phyloP scores from a whole-genome alignment of 345 rosid genomes.

The Arabidopsis thaliana region TAIR10.1 NC_003070.9:25006501-25007000 shows the following conservation, averaged over 20 bases:
- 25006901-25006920: slow-evolving; percentile 11
- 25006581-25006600: background rate
- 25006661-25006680: too few species aligned
- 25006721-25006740: too few species aligned
- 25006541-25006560: background rate
- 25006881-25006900: background rate
- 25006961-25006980: slow-evolving; percentile 28
- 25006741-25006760: too few species aligned
- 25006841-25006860: too few species aligned
- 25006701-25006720: too few species aligned
- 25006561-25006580: slow-evolving; percentile 11
- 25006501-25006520: slow-evolving; percentile 43
- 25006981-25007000: slow-evolving; percentile 5
- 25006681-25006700: too few species aligned
- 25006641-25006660: too few species aligned
- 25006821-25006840: too few species aligned
- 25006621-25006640: too few species aligned
- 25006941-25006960: slow-evolving; percentile 27
- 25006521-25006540: slow-evolving; percentile 44
- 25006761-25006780: too few species aligned
- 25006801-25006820: too few species aligned
- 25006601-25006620: background rate
- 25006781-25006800: too few species aligned
- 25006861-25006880: slow-evolving; percentile 11
- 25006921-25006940: background rate